A percentile compares a stretch with the other conserved stretches of the same genome.
These are phyloP conservation scores for Populus tremula DNA, from an alignment of 345 rosid species.

Conservation along the genomic window DNA sequence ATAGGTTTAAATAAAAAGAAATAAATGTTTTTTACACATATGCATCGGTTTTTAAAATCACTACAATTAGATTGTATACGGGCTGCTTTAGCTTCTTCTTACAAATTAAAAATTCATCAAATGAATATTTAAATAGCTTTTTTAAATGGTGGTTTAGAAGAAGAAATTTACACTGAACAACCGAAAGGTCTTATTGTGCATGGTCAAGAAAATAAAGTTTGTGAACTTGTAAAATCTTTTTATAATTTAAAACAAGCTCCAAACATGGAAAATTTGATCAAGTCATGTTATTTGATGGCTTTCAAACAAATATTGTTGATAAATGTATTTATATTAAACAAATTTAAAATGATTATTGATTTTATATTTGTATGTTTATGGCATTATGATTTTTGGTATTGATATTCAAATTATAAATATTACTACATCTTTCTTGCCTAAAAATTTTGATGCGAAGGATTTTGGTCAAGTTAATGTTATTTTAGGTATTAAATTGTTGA, in stretches of 20 bases:
- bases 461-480: neutral
- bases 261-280: conserved; percentile 11
- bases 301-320: neutral
- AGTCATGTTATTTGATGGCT: neutral
- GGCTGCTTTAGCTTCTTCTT: too few relatives aligned
- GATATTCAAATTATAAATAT: neutral
- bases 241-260: neutral
- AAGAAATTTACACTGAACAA: neutral
- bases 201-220: neutral
- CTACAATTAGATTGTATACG: too few relatives aligned
- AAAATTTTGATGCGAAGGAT: conserved; percentile 8
- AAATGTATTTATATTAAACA: neutral
- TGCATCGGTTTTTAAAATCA: too few relatives aligned
- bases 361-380: conserved; percentile 3
- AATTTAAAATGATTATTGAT: neutral
- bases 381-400: neutral
- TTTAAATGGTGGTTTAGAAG: conserved; percentile 1
- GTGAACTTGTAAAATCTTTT: neutral
- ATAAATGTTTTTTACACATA: too few relatives aligned
- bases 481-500: neutral
- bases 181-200: neutral
- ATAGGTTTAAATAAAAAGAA: too few relatives aligned
- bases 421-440: neutral
- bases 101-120: too few relatives aligned
- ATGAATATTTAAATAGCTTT: too few relatives aligned